Evolutionary conservation across 1,139 yeast species (phyloP).

Genomic region (Taphrina wiesneri): DNA sequence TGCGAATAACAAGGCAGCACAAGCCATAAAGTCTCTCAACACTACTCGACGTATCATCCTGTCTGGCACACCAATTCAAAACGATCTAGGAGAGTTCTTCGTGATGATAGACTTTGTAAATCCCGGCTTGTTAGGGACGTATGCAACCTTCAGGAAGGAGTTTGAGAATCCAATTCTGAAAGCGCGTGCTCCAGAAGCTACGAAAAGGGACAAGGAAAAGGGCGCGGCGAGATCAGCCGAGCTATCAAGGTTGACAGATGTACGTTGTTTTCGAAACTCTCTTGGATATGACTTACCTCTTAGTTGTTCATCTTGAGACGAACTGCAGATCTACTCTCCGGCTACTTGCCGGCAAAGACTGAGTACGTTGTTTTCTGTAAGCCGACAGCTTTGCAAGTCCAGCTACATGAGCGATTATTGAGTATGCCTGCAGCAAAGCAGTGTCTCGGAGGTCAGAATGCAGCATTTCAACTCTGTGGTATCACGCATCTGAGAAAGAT

Average conservation of each 20-base stretch:
- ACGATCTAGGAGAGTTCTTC: constrained; percentile 80
- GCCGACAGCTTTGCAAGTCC: constrained; percentile 65
- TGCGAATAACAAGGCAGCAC: constrained; percentile 27
- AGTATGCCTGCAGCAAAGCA: constrained; percentile 50
- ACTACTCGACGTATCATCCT: constrained; percentile 61
- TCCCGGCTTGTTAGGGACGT: constrained; percentile 75
- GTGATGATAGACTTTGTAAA: constrained; percentile 79
- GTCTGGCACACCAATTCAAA: constrained; percentile 96
- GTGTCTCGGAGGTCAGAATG: constrained; percentile 46
- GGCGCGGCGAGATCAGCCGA: constrained; percentile 68
- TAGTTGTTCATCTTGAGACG: constrained; percentile 72
- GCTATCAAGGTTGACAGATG: constrained; percentile 19
- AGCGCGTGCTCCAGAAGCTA: constrained; percentile 72
- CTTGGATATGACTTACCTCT: constrained; percentile 55
- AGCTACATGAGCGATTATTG: constrained; percentile 57
- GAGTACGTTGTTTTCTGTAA: constrained; percentile 78
- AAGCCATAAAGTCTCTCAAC: constrained; percentile 25
- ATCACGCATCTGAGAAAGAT: constrained; percentile 77
- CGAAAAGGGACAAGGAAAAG: constrained; percentile 52
- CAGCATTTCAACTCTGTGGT: constrained; percentile 56
- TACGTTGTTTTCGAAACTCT: constrained; percentile 48
- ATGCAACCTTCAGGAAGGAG: constrained; percentile 62
- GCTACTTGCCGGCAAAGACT: constrained; percentile 66
- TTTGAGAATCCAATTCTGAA: constrained; percentile 70
- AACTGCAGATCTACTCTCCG: constrained; percentile 64